Base-by-base conservation (phyloP, 306 rosid species). In the Fagus crenata region DNA sequence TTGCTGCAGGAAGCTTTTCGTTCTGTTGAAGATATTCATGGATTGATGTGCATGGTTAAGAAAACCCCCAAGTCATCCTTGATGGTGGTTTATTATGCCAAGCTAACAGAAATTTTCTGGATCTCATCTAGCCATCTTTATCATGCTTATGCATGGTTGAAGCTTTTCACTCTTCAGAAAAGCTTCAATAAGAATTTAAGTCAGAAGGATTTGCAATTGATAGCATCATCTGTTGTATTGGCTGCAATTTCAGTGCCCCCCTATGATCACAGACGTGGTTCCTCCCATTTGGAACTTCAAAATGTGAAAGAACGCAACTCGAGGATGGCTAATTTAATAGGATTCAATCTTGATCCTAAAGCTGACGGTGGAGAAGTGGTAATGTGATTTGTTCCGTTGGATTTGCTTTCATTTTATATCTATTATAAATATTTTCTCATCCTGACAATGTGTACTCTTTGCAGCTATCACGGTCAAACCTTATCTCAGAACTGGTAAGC, bases 141-240 rank as follows among this genome's bases (percentile, higher is more conserved):
- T 67, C 96, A 96, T 86, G 98, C 97, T n/a, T 89, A 91, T 89
- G 96, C 99, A 1, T 96, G 98, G 99, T 86, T 96, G 80, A 92
- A 85, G 93, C 97, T 96, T 49, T 96, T 96, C 79, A 75, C 80
- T 31, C 90, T 96, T 65, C 99, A 92, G 54, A 96, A 96, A 77
- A 92, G 90, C 79, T 92, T 92, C 84, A 96, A 96, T 83, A 96
- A 92, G 86, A 96, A 96, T 78, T 84, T 96, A 63, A 91, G 90
- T 85, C 98, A 96, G 87, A 96, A 96, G 90, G 99, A 96, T 85
- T 81, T 96, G 84, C 99, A 96, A 81, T 81, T 92, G 76, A 89
- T 92, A 80, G 99, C 99, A 31, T 96, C 99, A 46, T 96, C 99
- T n/a, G 97, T 96, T 77, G 96, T 92, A 72, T 84, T 96, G 74